Evolutionary conservation across 805 yeast genomes (phyloP).

Genomic region (Wickerhamomyces chaumierensis): DNA sequence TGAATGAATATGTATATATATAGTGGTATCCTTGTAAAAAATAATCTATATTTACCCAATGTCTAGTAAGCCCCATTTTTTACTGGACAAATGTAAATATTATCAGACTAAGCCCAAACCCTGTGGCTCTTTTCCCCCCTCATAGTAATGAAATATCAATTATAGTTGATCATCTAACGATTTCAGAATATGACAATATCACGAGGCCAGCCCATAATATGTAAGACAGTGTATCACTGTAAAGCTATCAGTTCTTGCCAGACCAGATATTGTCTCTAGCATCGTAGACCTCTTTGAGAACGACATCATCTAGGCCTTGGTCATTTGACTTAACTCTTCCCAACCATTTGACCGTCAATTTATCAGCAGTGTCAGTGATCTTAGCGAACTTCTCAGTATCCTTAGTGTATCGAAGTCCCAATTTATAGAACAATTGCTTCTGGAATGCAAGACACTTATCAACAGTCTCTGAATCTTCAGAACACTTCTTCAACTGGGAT

Average conservation of each 20-base stretch:
- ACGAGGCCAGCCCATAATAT: no score
- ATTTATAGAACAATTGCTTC: slow-evolving; percentile 6
- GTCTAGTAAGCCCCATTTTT: no score
- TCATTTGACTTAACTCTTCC: slow-evolving; percentile 1
- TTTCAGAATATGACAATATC: no score
- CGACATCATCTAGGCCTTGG: slow-evolving; percentile 2
- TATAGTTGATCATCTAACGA: no score
- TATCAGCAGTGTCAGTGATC: slow-evolving; percentile 10
- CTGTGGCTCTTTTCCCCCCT: no score
- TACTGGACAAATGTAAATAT: no score
- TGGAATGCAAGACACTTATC: slow-evolving; percentile 13
- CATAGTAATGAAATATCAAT: no score
- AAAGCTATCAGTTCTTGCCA: background rate
- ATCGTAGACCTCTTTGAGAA: slow-evolving; percentile 6
- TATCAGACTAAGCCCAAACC: no score
- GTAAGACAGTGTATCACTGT: no score
- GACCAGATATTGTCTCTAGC: slow-evolving; percentile 13
- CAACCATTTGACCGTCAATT: slow-evolving; percentile 8
- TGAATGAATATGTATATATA: no score
- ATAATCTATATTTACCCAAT: no score
- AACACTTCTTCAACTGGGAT: slow-evolving; percentile 7
- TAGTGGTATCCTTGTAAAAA: no score
- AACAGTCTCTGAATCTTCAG: slow-evolving; percentile 3
- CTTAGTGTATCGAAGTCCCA: slow-evolving; percentile 8
- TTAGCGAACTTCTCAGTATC: slow-evolving; percentile 5